These are phyloP conservation scores for Benincasa hispida DNA, from an alignment of 306 rosid genomes.

Conservation along the genomic window DNA sequence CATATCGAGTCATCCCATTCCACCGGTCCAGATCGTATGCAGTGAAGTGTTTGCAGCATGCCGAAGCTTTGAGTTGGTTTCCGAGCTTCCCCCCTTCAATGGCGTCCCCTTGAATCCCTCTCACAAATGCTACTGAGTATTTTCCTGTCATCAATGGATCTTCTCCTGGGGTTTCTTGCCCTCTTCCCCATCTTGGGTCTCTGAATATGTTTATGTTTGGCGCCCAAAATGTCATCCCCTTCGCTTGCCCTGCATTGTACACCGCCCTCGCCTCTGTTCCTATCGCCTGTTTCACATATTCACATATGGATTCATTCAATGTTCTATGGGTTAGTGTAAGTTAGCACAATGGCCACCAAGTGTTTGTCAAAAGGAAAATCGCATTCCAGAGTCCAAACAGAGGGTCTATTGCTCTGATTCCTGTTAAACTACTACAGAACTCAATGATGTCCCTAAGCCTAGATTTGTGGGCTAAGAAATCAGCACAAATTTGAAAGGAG, in stretches of 20 bases:
- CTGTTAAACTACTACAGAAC: background rate
- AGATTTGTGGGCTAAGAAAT: background rate
- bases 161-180: conserved; percentile 95
- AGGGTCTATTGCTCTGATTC: background rate
- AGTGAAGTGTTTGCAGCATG: conserved; percentile 91
- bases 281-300: conserved; percentile 28
- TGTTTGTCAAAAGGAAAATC: background rate
- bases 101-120: conserved; percentile 80
- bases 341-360: background rate
- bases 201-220: conserved; percentile 87
- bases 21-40: conserved; percentile 92
- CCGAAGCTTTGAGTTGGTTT: conserved; percentile 62
- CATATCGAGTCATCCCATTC: conserved; percentile 54
- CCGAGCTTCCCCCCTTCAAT: conserved; percentile 30
- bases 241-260: conserved; percentile 67
- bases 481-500: background rate
- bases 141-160: conserved; percentile 53
- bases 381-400: background rate
- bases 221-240: conserved; percentile 91
- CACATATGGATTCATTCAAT: background rate
- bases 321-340: background rate
- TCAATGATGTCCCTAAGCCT: background rate
- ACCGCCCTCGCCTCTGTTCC: conserved; percentile 67
- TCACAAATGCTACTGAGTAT: conserved; percentile 59
- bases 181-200: conserved; percentile 97